Base-by-base conservation (phyloP, 768 basidiomycete species). In the Sarcomyxa edulis region DNA sequence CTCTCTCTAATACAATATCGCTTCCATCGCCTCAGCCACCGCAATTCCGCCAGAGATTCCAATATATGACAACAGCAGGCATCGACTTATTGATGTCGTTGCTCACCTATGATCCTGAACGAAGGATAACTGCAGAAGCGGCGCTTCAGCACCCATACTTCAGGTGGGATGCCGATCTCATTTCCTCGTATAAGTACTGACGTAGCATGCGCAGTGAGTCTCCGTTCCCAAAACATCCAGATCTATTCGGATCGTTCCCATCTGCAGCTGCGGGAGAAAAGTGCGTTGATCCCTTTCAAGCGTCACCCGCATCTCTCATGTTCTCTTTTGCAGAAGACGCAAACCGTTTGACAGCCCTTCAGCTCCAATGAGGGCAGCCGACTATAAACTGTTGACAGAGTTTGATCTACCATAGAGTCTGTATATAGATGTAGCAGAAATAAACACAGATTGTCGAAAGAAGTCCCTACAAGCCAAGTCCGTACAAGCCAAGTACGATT, bases 211-310 rank as follows among this genome's bases (percentile, higher is more conserved):
- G 5, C 45, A 96, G 92, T 4, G 96, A 98, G 62, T 84, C 91
- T 0, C 96, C 96, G 1, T 63, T 89, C 25, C 96, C 96, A 0
- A 98, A 99, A 55, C 94, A 98, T 57, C 89, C 92, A 11, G 92
- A 95, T 53, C 65, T 98, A 42, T 98, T 99, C 62, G 78, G 87
- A 2, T 94, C 91, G 2, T 99, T 98, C 60, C 96, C 96, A 21
- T 94, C 90, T 25, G 79, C 86, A 18, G 96, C 96, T 16, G 95
- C 94, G 12, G 96, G 96, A 25, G 96, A 99, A 67, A 91, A 84
- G 90, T 92, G 49, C 38, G 79, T 67, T 8, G 12, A 14, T 6
- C 21, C 35, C 22, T 23, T 40, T 31, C 8, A n/a, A 14, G 22
- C 20, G 19, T 39, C 10, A n/a, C 22, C 19, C 20, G 26, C 21